phyloP scores from a whole-genome alignment of 106 monocot species.

The Dactylorhiza incarnata region DNA sequence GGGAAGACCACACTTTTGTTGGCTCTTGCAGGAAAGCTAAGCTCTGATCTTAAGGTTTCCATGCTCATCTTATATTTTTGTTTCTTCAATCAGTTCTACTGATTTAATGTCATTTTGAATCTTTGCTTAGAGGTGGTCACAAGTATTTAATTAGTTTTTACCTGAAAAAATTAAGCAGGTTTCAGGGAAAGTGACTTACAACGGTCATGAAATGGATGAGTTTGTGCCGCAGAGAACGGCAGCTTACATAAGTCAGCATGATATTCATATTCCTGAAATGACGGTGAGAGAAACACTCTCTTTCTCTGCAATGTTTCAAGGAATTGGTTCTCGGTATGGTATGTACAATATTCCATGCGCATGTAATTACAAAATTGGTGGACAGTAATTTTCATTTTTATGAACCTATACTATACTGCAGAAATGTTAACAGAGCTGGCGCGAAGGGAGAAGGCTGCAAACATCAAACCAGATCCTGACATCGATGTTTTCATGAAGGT shows the following conservation, averaged over 20 bases:
- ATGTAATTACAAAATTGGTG: background rate
- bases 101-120: background rate
- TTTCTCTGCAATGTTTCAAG: constrained; percentile 33
- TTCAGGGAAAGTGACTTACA: constrained; percentile 36
- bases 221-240: constrained; percentile 37
- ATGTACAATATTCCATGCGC: background rate
- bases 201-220: constrained; percentile 33
- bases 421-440: constrained; percentile 57
- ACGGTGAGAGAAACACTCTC: constrained; percentile 32
- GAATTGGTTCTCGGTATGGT: constrained; percentile 36
- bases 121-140: background rate
- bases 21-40: constrained; percentile 56
- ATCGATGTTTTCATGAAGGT: constrained; percentile 79
- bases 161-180: constrained; percentile 21
- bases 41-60: constrained; percentile 37
- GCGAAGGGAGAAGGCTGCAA: constrained; percentile 65
- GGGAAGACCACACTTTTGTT: constrained; percentile 56
- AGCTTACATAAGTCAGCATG: constrained; percentile 32
- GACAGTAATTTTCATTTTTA: background rate
- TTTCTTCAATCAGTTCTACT: background rate
- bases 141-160: background rate
- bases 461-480: constrained; percentile 64
- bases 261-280: constrained; percentile 31
- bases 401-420: constrained; percentile 7
- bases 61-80: background rate